These are phyloP conservation scores for Gymnopilus junonius DNA, from an alignment of 768 basidiomycete species.

Conservation along the genomic window DNA sequence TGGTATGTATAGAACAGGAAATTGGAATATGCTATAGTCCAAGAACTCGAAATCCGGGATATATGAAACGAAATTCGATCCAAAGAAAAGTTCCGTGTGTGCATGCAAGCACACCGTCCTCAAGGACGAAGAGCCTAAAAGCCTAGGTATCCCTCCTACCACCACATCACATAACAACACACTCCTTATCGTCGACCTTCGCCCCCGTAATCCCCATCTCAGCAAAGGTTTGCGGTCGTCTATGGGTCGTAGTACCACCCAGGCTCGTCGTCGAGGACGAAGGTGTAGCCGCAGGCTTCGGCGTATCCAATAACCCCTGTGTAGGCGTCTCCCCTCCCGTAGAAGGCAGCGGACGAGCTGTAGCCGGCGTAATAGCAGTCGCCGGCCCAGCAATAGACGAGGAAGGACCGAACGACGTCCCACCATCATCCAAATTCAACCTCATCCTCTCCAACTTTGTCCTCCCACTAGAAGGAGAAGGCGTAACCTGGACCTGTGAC, in stretches of 20 bases:
- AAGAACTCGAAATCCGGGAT: too few species aligned
- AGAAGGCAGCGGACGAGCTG: neutral
- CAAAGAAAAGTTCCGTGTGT: too few species aligned
- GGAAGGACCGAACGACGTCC: neutral
- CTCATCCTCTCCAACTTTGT: constrained; percentile 22
- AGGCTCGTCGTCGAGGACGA: neutral
- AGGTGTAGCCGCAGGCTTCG: constrained; percentile 16
- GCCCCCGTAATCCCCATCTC: constrained; percentile 91
- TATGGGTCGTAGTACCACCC: constrained; percentile 2
- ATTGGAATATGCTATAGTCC: too few species aligned
- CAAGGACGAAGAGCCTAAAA: neutral
- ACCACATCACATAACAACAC: constrained; percentile 76
- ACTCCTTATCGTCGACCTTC: constrained; percentile 81
- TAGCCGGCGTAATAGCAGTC: neutral
- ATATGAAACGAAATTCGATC: too few species aligned
- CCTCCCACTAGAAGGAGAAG: constrained; percentile 17
- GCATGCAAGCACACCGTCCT: too few species aligned
- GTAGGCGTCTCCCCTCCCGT: neutral
- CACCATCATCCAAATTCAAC: constrained; percentile 20
- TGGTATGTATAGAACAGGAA: too few species aligned
- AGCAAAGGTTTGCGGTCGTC: constrained; percentile 78
- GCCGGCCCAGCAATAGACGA: neutral
- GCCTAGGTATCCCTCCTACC: neutral
- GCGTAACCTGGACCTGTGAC: neutral
- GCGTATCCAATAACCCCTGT: neutral